Evolutionary conservation across 2,329 filamentous ascomycete species (phyloP).

Genomic region (Ciborinia camelliae): DNA sequence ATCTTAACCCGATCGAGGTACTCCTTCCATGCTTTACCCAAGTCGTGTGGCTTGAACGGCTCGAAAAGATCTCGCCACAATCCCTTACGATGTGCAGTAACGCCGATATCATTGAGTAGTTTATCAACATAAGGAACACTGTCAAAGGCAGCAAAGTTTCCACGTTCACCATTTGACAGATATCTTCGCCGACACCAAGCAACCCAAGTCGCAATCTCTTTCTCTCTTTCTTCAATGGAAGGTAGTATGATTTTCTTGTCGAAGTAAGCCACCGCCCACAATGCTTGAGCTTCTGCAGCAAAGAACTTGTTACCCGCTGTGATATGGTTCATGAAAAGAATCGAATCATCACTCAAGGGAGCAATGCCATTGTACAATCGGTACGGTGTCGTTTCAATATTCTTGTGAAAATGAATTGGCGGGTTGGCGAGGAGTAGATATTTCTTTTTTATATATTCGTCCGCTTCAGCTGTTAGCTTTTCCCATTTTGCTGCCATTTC

Average conservation of each 20-base stretch:
- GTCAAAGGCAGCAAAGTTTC: slow-evolving; percentile 16
- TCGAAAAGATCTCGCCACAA: slow-evolving; percentile 15
- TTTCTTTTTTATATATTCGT: slow-evolving; percentile 2
- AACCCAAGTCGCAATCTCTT: slow-evolving; percentile 12
- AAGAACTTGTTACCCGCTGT: slow-evolving; percentile 13
- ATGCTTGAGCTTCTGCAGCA: slow-evolving; percentile 17
- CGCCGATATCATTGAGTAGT: slow-evolving; percentile 3
- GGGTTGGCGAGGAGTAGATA: slow-evolving; percentile 18
- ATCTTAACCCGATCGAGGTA: background rate
- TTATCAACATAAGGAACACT: slow-evolving; percentile 4
- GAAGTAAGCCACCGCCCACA: slow-evolving; percentile 20
- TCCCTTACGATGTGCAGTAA: slow-evolving; percentile 8
- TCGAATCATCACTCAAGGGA: slow-evolving; percentile 14
- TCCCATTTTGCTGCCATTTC: slow-evolving; percentile 29
- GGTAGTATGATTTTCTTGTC: slow-evolving; percentile 13
- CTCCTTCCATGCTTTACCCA: background rate
- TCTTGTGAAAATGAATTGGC: slow-evolving; percentile 18
- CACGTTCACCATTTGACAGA: slow-evolving; percentile 15
- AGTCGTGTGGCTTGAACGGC: background rate
- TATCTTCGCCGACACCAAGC: slow-evolving; percentile 20
- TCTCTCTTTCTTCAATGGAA: slow-evolving; percentile 10
- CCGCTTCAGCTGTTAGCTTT: slow-evolving; percentile 25
- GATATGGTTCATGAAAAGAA: slow-evolving; percentile 18
- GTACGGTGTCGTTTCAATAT: slow-evolving; percentile 12
- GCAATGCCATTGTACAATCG: slow-evolving; percentile 16